Evolutionary conservation across 2,329 filamentous ascomycete species (phyloP).

Genomic region (Periconia digitata): DNA sequence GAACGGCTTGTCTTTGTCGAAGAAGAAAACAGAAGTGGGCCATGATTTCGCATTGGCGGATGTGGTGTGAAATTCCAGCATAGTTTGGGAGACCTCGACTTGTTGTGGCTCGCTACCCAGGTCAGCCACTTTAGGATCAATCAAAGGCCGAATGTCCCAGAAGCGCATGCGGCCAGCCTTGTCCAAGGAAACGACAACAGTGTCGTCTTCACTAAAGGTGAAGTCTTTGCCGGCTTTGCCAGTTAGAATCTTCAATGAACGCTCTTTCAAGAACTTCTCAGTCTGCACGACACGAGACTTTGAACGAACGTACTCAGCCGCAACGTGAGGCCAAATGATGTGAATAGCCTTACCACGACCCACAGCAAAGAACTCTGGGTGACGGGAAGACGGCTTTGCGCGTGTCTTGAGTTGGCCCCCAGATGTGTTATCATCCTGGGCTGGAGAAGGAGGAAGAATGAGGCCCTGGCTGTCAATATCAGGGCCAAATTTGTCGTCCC

Average conservation of each 20-base stretch:
- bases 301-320: slow-evolving; percentile 54
- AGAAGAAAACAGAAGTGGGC: slow-evolving; percentile 92
- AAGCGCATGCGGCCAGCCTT: slow-evolving; percentile 97
- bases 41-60: slow-evolving; percentile 90
- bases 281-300: slow-evolving; percentile 71
- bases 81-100: slow-evolving; percentile 79
- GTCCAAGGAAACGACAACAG: slow-evolving; percentile 89
- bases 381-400: slow-evolving; percentile 82
- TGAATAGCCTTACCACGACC: slow-evolving; percentile 95
- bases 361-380: slow-evolving; percentile 92
- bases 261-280: slow-evolving; percentile 82
- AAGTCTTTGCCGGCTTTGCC: slow-evolving; percentile 99
- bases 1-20: slow-evolving; percentile 95
- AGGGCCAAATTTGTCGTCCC: slow-evolving; percentile 67
- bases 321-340: slow-evolving; percentile 69
- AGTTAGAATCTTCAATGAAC: slow-evolving; percentile 89
- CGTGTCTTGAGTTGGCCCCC: slow-evolving; percentile 94
- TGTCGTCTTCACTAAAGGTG: slow-evolving; percentile 94
- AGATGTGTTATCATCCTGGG: slow-evolving; percentile 85
- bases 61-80: slow-evolving; percentile 84
- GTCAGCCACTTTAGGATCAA: slow-evolving; percentile 50
- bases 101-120: slow-evolving; percentile 48
- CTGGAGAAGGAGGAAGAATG: slow-evolving; percentile 81
- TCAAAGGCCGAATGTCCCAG: slow-evolving; percentile 90
- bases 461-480: slow-evolving; percentile 84